phyloP scores from a whole-genome alignment of 345 rosid genomes.

The Conringia planisiliqua region DNA sequence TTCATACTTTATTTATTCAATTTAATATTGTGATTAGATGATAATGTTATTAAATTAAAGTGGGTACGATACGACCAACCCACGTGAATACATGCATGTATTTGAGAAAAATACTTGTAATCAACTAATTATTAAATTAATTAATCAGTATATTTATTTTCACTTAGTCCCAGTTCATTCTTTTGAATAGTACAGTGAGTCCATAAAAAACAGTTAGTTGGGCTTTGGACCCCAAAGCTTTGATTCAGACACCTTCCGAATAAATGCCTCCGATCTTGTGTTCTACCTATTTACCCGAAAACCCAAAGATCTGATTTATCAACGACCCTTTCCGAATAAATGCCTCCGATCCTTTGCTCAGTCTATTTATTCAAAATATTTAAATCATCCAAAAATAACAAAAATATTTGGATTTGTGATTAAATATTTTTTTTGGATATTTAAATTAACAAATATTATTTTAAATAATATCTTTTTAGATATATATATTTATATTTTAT shows the following conservation, averaged over 20 bases:
- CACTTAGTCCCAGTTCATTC: slow-evolving; percentile 1
- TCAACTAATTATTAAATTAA: slow-evolving; percentile 13
- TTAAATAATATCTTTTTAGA: too few species aligned
- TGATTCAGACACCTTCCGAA: slow-evolving; percentile 4
- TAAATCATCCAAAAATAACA: too few species aligned
- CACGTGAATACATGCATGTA: slow-evolving; percentile 35
- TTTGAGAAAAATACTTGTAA: slow-evolving; percentile 22
- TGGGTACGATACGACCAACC: slow-evolving; percentile 30
- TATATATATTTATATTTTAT: too few species aligned
- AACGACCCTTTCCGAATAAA: too few species aligned
- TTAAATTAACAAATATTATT: too few species aligned
- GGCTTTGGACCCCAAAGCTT: slow-evolving; percentile 18
- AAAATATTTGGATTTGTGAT: too few species aligned
- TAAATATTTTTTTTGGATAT: too few species aligned
- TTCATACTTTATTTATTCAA: not conserved
- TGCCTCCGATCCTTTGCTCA: too few species aligned
- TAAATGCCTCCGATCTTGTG: not conserved
- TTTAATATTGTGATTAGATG: slow-evolving; percentile 13
- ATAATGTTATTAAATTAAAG: slow-evolving; percentile 23
- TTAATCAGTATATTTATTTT: not conserved
- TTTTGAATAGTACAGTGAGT: slow-evolving; percentile 14
- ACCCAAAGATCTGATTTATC: too few species aligned
- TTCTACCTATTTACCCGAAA: too few species aligned
- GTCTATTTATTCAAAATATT: too few species aligned
- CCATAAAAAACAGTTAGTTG: slow-evolving; percentile 1